Conservation (phyloP, 1,284 basidiomycete species). For the Dichomitus squalens region DNA sequence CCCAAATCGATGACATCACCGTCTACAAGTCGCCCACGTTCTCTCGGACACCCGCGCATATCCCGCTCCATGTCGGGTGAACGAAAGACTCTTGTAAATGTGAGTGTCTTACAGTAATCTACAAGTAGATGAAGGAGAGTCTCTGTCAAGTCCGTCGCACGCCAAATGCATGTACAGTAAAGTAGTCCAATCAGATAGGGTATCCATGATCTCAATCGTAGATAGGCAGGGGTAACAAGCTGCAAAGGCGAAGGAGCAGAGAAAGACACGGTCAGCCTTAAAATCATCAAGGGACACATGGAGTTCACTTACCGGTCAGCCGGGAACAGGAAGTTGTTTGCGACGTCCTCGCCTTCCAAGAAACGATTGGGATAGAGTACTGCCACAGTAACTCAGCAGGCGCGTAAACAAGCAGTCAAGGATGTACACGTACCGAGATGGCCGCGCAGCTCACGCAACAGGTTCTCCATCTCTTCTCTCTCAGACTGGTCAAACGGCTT, state of each 20-base stretch:
- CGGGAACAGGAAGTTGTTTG: constrained; percentile 91
- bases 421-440: constrained; percentile 65
- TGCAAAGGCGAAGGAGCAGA: neutral
- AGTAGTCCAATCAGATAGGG: neutral
- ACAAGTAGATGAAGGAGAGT: neutral
- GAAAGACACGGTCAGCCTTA: neutral
- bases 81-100: neutral
- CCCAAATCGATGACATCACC: no score
- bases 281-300: no score
- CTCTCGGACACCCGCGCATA: no score
- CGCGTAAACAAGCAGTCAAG: neutral
- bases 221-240: constrained; percentile 24
- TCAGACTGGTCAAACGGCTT: constrained; percentile 84
- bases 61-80: neutral
- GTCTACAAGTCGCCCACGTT: no score
- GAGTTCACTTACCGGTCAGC: constrained; percentile 70
- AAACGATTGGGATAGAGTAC: constrained; percentile 84
- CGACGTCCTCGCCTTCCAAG: constrained; percentile 83
- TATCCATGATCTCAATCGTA: constrained; percentile 20
- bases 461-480: constrained; percentile 84
- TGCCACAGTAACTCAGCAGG: constrained; percentile 30
- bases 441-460: constrained; percentile 76
- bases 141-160: no score
- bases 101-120: neutral
- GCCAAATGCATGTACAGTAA: no score